Evolutionary conservation across 495 filamentous ascomycete genomes (phyloP), one percentile per base, ranked within the genome.

Genomic region (Lasiosphaeria hispida): DNA sequence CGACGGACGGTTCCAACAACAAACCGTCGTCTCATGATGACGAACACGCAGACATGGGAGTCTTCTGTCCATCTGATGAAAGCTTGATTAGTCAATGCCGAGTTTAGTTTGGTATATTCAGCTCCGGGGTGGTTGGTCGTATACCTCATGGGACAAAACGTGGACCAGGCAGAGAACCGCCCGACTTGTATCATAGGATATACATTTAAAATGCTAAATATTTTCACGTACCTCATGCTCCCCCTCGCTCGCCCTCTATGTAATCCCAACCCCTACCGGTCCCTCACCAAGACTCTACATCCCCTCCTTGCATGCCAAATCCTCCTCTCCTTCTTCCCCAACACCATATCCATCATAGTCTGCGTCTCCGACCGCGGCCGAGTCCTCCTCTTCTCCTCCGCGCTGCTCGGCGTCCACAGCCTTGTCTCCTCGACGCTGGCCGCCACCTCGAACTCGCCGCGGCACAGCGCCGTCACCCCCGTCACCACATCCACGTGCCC

Each of bases 351-450:
- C 77, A 71, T 76, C 69, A 74, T 78, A 59, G 68, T 81, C 76
- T 62, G 78, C 72, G 73, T 85, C 76, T 74, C 75, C 57, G 67
- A 80, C 70, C 67, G 75, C 65, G 42, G 52, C 73, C 79, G 63
- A 65, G 61, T 62, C 65, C 60, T 39, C 45, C 34, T 35, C 53
- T 59, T 34, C 58, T 52, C 63, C 35, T 57, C 51, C 34, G 63
- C 63, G 14, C 58, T 61, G 44, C 58, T 48, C 60, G 68, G 59
- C 65, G 59, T 39, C 79, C 71, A 62, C 66, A 81, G 40, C 60
- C 68, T 77, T 1, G 89, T 82, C 77, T 96, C 92, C 72, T 97
- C 92, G 0, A 96, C 83, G 11, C 80, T 87, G 1, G 87, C 92
- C 19, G 81, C 83, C 49, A 96, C 79, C 69, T 96, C 91, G 66